Base-by-base conservation (phyloP, 2,329 filamentous ascomycete species). In the Pestalotiopsis sp. region DNA sequence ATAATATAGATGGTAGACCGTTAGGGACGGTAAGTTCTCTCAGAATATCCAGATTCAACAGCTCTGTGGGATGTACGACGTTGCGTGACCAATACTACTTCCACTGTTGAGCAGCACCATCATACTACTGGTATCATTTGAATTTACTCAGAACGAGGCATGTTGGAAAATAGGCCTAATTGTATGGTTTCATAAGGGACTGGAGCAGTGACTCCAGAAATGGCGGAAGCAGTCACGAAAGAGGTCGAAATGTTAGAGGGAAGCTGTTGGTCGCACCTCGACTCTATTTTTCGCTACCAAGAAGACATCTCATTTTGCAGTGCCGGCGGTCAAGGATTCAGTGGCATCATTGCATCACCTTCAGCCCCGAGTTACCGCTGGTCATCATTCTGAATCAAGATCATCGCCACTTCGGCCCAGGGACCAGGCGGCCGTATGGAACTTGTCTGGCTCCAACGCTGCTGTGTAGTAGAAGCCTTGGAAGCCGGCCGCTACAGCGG, bases 401-500 rank as follows among this genome's bases (percentile, higher is more conserved):
- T 13, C 27, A 11, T 62, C 14, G 59, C 59, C 27, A 62, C 36
- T 36, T 36, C 6, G 57, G 12, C 25, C 57, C 23, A 23, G 38
- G 59, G 23, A 27, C 57, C 27, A 23, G 57, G 25, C 23, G 17
- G 20, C 25, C 20, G 60, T 36, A 6, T 36, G 31, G 62, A 31
- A 31, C 49, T 36, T 7, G n/a, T 27, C 14, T 25, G 62, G 25
- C 25, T 45, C 20, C 13, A 12, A 38, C 27, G 38, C n/a, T 38
- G 38, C 9, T 52, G 41, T 52, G 62, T 23, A 49, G 36, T 27
- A 25, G 39, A 64, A 52, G 41, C 13, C 27, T 25, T 25, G 13
- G 14, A 36, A 23, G 17, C 63, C 66, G 45, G 67, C 63, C 52
- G 67, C 57, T 62, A 62, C 63, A 57, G 7, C 67, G 67, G 67